Evolutionary conservation across 768 basidiomycete genomes (phyloP).

Genomic region (Pholiota microspora): DNA sequence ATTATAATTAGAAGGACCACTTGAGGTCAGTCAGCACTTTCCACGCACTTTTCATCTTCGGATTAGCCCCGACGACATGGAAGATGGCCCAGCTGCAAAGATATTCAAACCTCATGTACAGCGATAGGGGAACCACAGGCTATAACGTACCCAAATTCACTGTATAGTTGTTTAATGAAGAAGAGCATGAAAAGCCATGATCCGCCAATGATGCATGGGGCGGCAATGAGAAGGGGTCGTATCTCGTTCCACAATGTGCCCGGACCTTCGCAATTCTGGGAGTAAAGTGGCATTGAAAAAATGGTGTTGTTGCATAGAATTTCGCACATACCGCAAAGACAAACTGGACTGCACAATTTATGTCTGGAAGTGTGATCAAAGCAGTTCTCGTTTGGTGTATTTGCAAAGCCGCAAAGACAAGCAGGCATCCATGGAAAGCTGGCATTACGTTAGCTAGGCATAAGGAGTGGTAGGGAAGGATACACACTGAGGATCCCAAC

Average conservation of each 20-base stretch:
- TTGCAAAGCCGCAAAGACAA: slow-evolving; percentile 75
- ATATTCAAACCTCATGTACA: background rate
- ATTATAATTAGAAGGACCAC: slow-evolving; percentile 5
- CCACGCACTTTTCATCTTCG: slow-evolving; percentile 73
- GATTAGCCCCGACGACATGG: slow-evolving; percentile 85
- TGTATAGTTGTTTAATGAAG: slow-evolving; percentile 68
- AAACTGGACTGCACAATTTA: slow-evolving; percentile 30
- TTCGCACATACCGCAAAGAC: slow-evolving; percentile 43
- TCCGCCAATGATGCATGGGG: slow-evolving; percentile 64
- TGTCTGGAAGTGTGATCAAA: slow-evolving; percentile 33
- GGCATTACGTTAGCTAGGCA: background rate
- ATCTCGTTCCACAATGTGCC: slow-evolving; percentile 60
- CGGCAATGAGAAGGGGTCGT: slow-evolving; percentile 66
- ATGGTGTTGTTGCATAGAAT: too few species aligned
- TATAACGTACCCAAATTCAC: slow-evolving; percentile 76
- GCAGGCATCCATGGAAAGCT: slow-evolving; percentile 77
- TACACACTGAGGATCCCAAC: slow-evolving; percentile 65
- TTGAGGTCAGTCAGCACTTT: background rate
- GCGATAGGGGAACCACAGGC: slow-evolving; percentile 4
- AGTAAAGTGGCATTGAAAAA: too few species aligned
- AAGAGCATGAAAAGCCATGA: slow-evolving; percentile 69
- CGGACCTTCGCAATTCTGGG: slow-evolving; percentile 46
- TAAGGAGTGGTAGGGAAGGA: background rate
- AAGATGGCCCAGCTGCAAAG: slow-evolving; percentile 80
- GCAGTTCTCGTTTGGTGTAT: slow-evolving; percentile 71